These are phyloP conservation scores for Cephaloascus fragrans DNA, from an alignment of 805 yeast species.

Conservation along the genomic window DNA sequence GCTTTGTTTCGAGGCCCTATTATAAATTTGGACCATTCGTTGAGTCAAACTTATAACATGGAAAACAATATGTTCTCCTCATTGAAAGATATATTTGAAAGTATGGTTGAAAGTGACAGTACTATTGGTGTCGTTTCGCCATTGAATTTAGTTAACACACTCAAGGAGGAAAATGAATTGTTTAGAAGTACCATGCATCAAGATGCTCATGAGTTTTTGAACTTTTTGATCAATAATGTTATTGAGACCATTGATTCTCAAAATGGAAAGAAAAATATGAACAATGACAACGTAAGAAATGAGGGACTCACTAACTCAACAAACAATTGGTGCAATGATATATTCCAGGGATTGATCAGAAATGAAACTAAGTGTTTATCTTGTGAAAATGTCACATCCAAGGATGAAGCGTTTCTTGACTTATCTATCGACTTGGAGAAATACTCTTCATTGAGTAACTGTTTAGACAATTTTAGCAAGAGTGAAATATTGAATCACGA, in stretches of 20 bases:
- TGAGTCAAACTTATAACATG: slow-evolving; percentile 40
- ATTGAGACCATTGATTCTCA: slow-evolving; percentile 47
- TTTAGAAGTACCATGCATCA: slow-evolving; percentile 93
- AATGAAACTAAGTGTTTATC: slow-evolving; percentile 85
- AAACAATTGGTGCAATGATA: slow-evolving; percentile 49
- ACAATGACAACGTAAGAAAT: slow-evolving; percentile 1
- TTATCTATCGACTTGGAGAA: slow-evolving; percentile 76
- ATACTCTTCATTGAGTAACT: slow-evolving; percentile 65
- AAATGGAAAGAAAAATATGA: slow-evolving; percentile 3
- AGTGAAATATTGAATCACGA: slow-evolving; percentile 78
- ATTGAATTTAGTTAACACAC: slow-evolving; percentile 54
- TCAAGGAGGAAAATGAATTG: slow-evolving; percentile 74
- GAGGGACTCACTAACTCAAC: too few relatives aligned
- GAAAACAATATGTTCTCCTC: slow-evolving; percentile 48
- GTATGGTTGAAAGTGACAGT: slow-evolving; percentile 62
- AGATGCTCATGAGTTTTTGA: slow-evolving; percentile 95
- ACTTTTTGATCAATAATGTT: slow-evolving; percentile 65
- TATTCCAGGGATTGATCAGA: slow-evolving; percentile 79
- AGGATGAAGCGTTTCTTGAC: slow-evolving; percentile 83
- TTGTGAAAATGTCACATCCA: slow-evolving; percentile 73
- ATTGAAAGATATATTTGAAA: slow-evolving; percentile 77
- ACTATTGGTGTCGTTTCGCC: slow-evolving; percentile 84
- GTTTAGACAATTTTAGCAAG: slow-evolving; percentile 73
- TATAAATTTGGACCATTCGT: slow-evolving; percentile 65
- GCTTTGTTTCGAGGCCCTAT: slow-evolving; percentile 80